Conservation (phyloP, 345 rosid genomes). For the Eucalyptus polybractea region DNA sequence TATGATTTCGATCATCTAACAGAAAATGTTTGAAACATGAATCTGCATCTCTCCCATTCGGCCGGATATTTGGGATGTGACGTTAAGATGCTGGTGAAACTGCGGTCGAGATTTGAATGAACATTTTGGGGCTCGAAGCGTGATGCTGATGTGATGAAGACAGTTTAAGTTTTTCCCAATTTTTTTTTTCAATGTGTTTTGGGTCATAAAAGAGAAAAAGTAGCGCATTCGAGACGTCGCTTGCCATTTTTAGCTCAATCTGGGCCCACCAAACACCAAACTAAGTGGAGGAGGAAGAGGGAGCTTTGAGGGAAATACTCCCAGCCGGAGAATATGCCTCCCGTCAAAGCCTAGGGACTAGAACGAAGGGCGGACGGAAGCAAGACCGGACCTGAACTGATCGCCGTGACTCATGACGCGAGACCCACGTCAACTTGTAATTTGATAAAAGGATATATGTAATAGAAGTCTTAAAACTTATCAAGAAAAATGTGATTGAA, state of each 20-base stretch:
- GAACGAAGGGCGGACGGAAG: not conserved
- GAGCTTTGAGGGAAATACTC: not conserved
- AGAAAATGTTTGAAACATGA: not conserved
- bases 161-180: not conserved
- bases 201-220: not conserved
- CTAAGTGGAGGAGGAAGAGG: not conserved
- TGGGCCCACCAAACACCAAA: not conserved
- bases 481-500: fast-evolving
- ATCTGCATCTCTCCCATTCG: not conserved
- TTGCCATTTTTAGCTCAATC: not conserved
- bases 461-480: too few relatives aligned
- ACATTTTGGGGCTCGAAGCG: not conserved
- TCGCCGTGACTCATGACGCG: not conserved
- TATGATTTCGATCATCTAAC: not conserved
- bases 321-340: not conserved
- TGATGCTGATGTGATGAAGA: not conserved
- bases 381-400: not conserved
- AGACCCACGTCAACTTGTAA: not conserved
- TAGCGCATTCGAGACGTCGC: not conserved
- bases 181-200: not conserved
- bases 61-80: not conserved
- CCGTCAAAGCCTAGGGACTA: not conserved
- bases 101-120: not conserved
- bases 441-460: not conserved
- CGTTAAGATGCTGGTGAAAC: not conserved